Evolutionary conservation across 352 stramenopile genomes (phyloP).

Genomic region (Pythium vanterpoolii): DNA sequence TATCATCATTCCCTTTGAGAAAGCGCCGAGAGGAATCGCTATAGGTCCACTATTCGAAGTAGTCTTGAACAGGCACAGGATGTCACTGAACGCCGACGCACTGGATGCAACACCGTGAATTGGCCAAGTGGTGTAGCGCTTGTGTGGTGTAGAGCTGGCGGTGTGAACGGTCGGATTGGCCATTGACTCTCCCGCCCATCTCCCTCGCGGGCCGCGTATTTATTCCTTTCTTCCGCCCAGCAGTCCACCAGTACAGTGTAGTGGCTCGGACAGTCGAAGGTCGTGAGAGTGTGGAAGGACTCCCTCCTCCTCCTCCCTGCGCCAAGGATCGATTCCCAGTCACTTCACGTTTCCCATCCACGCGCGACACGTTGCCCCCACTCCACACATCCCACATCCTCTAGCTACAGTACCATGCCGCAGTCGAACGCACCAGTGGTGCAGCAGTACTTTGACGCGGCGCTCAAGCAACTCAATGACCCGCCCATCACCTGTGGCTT

Average conservation of each 20-base stretch:
- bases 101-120: conserved; percentile 3
- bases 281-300: too few species aligned
- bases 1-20: too few species aligned
- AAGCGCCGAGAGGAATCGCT: too few species aligned
- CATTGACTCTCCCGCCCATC: neutral
- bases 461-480: conserved; percentile 47
- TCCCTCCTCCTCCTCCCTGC: neutral
- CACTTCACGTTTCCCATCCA: conserved; percentile 12
- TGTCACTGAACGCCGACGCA: too few species aligned
- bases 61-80: too few species aligned
- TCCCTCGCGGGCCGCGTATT: too few species aligned
- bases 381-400: neutral
- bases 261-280: too few species aligned
- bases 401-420: conserved; percentile 22
- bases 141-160: neutral
- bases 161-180: conserved; percentile 15
- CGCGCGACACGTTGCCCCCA: neutral
- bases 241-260: too few species aligned
- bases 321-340: neutral
- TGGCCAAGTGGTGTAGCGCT: conserved; percentile 13
- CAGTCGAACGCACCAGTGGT: conserved; percentile 42
- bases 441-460: conserved; percentile 58
- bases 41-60: too few species aligned
- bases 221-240: neutral
- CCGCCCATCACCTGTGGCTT: conserved; percentile 54